Evolutionary conservation across 352 stramenopile species (phyloP), one percentile per base, ranked within the genome.

Genomic region (Pythium biforme): DNA sequence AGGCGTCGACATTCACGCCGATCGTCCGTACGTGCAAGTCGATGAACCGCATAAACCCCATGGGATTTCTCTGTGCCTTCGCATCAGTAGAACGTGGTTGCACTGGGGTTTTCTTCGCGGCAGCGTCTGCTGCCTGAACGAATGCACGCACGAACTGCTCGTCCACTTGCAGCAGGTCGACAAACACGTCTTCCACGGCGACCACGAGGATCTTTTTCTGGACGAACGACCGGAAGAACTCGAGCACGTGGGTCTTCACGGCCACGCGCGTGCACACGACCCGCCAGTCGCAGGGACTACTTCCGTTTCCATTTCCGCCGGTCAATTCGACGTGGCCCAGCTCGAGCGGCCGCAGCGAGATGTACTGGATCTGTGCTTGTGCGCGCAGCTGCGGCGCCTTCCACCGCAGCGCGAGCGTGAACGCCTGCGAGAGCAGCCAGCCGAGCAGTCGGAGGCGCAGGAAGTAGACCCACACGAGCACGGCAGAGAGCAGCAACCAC

Each of bases 211-310:
- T 83, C 50, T 88, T 89, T n/a, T 79, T 78, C 53, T 87, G 80
- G 9, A 79, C 79, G 57, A 90, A 92, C 23, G 80, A 92, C 47
- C 77, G 76, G 43, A 92, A 88, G 51, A 90, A 92, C 23, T 76
- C 79, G 39, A 73, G 73, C 15, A 92, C 70, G 27, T 77, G 73
- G 39, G 63, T 87, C 59, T 74, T 64, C 9, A 88, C 57, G 25
- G 72, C 69, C 25, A 92, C 69, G 39, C 67, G 73, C 3, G 80
- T 75, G 25, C 85, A 75, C 29, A 77, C 59, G 12, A 88, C 8
- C 26, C 72, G 70, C 69, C 76, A 89, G 20, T 75, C 52, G 51
- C 66, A 63, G 27, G n/a, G n/a, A n/a, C n/a, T n/a, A n/a, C n/a
- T n/a, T n/a, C n/a, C n/a, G n/a, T n/a, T n/a, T n/a, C n/a, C n/a